A percentile compares a stretch with the other conserved stretches of the same genome.
Evolutionary conservation across 2,329 filamentous ascomycete species (phyloP).

Genomic region (Teratosphaeria zuluensis): DNA sequence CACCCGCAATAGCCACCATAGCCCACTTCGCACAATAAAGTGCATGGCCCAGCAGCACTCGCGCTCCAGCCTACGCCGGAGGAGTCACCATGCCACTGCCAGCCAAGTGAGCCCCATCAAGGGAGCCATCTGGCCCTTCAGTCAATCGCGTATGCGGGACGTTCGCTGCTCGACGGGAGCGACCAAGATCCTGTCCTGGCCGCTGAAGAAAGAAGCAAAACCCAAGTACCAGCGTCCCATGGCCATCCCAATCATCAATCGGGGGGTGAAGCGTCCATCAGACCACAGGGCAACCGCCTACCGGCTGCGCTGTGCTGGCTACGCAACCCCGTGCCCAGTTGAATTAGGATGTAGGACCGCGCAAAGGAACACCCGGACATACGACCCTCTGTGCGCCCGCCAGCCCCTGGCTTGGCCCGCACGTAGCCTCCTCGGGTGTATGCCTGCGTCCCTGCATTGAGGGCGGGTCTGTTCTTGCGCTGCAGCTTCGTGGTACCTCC

Average conservation of each 20-base stretch:
- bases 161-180: not conserved
- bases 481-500: not conserved
- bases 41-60: not conserved
- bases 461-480: not conserved
- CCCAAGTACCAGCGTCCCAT: not conserved
- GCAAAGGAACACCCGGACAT: too few relatives aligned
- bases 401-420: too few relatives aligned
- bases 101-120: not conserved
- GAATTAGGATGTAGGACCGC: too few relatives aligned
- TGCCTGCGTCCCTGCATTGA: too few relatives aligned
- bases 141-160: not conserved
- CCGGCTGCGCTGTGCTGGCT: too few relatives aligned
- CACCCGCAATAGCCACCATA: not conserved
- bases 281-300: too few relatives aligned
- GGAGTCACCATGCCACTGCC: not conserved
- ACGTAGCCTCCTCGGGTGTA: too few relatives aligned
- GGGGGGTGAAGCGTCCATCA: too few relatives aligned
- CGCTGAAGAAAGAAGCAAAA: not conserved
- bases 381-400: too few relatives aligned
- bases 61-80: not conserved
- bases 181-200: not conserved
- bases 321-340: too few relatives aligned
- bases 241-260: too few relatives aligned
- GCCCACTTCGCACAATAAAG: not conserved
- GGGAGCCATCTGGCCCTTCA: not conserved